A percentile compares a stretch with the other conserved stretches of the same genome.
These are phyloP conservation scores for Aspergillus pseudoterreus DNA, from an alignment of 2,329 filamentous ascomycete genomes.

Conservation along the genomic window DNA sequence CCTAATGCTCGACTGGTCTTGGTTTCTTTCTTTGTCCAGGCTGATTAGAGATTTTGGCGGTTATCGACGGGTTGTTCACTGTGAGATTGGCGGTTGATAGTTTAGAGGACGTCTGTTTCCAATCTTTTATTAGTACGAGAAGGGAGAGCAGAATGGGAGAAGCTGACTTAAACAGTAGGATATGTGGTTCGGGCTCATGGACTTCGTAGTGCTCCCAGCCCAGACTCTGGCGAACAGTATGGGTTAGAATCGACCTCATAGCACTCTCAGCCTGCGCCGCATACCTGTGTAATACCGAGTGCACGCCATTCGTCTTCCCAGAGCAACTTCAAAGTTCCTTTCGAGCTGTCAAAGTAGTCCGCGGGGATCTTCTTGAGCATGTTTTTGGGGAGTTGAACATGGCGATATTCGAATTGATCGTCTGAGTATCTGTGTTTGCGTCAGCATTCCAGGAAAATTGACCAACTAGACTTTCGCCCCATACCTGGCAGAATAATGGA, in stretches of 20 bases:
- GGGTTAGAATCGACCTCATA: constrained; percentile 2
- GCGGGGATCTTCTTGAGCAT: constrained; percentile 97
- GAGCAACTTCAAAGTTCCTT: constrained; percentile 90
- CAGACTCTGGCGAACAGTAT: constrained; percentile 64
- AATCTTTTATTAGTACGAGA: constrained; percentile 15
- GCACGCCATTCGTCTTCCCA: constrained; percentile 99
- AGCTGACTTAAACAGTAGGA: constrained; percentile 93
- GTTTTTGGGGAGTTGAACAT: constrained; percentile 94
- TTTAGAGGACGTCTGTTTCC: constrained; percentile 66
- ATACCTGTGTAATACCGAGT: constrained; percentile 92
- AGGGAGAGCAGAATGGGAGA: constrained; percentile 2
- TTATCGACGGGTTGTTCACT: constrained; percentile 20
- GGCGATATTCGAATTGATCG: constrained; percentile 89
- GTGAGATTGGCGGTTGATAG: constrained; percentile 64
- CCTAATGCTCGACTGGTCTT: constrained; percentile 2
- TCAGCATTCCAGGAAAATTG: constrained; percentile 5
- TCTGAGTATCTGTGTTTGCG: constrained; percentile 73
- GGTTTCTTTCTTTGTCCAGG: neutral
- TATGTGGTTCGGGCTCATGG: constrained; percentile 97
- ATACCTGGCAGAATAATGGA: constrained; percentile 92
- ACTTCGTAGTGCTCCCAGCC: constrained; percentile 99
- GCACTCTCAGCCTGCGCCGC: constrained; percentile 14
- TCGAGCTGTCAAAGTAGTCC: constrained; percentile 83
- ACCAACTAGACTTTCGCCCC: constrained; percentile 19
- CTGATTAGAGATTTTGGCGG: neutral